Conservation (phyloP, 208 protist species). For the Trypanosoma platydactyli region DNA sequence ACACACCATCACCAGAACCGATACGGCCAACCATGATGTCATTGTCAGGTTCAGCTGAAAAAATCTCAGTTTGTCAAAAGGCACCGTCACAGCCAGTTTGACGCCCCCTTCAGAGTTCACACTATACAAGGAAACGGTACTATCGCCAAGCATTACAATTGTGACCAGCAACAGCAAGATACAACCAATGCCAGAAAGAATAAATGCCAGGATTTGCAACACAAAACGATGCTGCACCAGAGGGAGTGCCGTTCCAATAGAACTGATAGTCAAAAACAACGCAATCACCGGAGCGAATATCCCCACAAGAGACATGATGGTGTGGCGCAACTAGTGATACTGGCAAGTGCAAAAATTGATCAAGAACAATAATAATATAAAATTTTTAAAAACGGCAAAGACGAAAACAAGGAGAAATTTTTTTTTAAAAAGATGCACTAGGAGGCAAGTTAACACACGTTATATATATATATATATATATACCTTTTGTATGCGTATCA, state of each 20-base stretch:
- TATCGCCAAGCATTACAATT: slow-evolving; percentile 19
- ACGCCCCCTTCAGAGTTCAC: neutral
- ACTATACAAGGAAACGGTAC: slow-evolving; percentile 3
- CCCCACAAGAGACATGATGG: slow-evolving; percentile 19
- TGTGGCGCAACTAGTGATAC: neutral
- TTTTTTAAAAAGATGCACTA: too few species aligned
- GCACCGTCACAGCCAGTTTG: neutral
- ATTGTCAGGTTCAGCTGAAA: slow-evolving; percentile 34
- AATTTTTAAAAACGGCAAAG: too few species aligned
- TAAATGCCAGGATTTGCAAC: slow-evolving; percentile 31
- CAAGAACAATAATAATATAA: neutral
- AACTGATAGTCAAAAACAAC: slow-evolving; percentile 32
- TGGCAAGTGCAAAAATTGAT: slow-evolving; percentile 5
- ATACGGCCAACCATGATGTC: slow-evolving; percentile 27
- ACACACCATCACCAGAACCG: slow-evolving; percentile 42
- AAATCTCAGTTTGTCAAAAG: slow-evolving; percentile 21
- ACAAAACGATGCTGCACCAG: slow-evolving; percentile 34
- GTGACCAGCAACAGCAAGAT: slow-evolving; percentile 25
- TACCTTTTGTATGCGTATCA: neutral
- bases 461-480: slow-evolving; percentile 19
- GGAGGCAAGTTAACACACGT: neutral
- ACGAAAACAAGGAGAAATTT: too few species aligned
- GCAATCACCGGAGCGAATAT: slow-evolving; percentile 24
- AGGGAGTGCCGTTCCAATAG: slow-evolving; percentile 17
- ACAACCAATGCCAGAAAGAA: slow-evolving; percentile 24